Conservation (phyloP, 208 protist species). For the Leishmania turanica region DNA sequence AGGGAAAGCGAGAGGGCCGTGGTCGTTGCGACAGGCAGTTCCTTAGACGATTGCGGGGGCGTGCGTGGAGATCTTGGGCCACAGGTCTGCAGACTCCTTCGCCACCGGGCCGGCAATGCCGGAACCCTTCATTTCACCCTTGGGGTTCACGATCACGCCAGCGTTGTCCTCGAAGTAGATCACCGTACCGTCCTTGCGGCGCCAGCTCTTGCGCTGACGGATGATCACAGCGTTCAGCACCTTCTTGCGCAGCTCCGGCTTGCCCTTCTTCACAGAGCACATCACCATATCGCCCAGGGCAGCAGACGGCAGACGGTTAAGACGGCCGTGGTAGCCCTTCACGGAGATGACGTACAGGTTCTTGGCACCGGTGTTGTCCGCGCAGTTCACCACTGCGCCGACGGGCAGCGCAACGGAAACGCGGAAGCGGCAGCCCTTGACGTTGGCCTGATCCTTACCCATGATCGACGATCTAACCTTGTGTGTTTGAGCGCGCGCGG, state of each 20-base stretch:
- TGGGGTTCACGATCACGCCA: constrained; percentile 99
- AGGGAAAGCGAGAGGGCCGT: neutral
- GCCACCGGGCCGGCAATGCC: constrained; percentile 99
- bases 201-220: constrained; percentile 99
- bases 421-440: constrained; percentile 98
- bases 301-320: constrained; percentile 98
- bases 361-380: constrained; percentile 99
- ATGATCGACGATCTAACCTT: constrained; percentile 59
- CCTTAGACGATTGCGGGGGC: constrained; percentile 96
- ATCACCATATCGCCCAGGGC: constrained; percentile 99
- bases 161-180: constrained; percentile 99
- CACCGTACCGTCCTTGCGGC: constrained; percentile 98
- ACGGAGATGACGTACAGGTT: constrained; percentile 99
- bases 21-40: neutral
- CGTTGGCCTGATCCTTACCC: constrained; percentile 91
- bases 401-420: constrained; percentile 99
- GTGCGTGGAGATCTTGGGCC: constrained; percentile 98
- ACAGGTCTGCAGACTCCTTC: constrained; percentile 99
- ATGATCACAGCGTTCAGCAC: constrained; percentile 98
- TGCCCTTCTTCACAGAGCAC: constrained; percentile 99
- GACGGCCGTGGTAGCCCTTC: constrained; percentile 97
- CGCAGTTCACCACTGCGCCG: constrained; percentile 99
- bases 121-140: constrained; percentile 99
- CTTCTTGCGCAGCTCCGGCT: constrained; percentile 99
- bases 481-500: neutral